Conservation (phyloP, 2,329 filamentous ascomycete genomes). For the Penicillium capsulatum region DNA sequence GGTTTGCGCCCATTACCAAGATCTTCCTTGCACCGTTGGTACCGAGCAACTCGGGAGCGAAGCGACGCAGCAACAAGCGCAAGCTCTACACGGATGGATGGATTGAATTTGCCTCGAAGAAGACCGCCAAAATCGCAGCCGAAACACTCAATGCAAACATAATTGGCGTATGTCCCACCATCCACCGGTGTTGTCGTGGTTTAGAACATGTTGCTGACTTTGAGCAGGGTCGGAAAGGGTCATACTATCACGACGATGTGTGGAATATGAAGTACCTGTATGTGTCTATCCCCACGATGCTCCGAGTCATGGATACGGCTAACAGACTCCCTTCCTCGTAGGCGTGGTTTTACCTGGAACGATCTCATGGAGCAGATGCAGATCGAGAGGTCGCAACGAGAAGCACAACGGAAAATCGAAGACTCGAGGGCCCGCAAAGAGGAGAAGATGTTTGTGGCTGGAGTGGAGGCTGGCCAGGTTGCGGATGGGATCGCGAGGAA, state of each 20-base stretch:
- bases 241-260: conserved; percentile 46
- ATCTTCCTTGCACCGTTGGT: conserved; percentile 43
- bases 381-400: conserved; percentile 41
- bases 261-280: conserved; percentile 47
- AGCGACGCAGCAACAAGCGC: conserved; percentile 37
- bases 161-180: conserved; percentile 39
- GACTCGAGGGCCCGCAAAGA: conserved; percentile 42
- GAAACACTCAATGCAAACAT: conserved; percentile 44
- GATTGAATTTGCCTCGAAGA: conserved; percentile 45
- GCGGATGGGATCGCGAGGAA: conserved; percentile 44
- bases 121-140: conserved; percentile 43
- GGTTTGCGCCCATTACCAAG: conserved; percentile 42
- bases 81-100: conserved; percentile 46
- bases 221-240: conserved; percentile 34
- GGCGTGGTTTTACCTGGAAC: conserved; percentile 31
- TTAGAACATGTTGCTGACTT: too few species aligned
- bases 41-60: conserved; percentile 19
- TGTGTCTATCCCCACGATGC: too few species aligned
- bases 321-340: neutral
- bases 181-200: too few species aligned
- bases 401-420: conserved; percentile 41
- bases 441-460: conserved; percentile 42
- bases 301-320: conserved; percentile 25
- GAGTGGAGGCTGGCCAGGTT: conserved; percentile 41
- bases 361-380: conserved; percentile 46